phyloP scores from a whole-genome alignment of 1,284 basidiomycete species.

The Rhizopogon parksii region DNA sequence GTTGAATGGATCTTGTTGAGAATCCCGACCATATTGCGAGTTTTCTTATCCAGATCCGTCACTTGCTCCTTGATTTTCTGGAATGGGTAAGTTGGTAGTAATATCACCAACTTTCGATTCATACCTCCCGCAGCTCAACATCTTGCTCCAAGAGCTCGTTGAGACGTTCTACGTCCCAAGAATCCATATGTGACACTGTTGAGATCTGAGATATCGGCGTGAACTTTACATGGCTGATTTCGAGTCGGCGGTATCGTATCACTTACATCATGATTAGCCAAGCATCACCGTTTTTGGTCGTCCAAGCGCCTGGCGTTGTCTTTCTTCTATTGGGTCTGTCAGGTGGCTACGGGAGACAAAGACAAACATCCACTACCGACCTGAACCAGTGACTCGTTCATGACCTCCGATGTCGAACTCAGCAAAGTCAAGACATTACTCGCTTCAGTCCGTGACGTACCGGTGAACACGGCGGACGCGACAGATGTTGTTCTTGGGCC shows the following conservation, averaged over 20 bases:
- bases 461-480: conserved; percentile 41
- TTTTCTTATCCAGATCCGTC: conserved; percentile 65
- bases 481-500: conserved; percentile 46
- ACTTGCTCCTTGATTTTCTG: conserved; percentile 76
- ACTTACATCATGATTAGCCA: too few relatives aligned
- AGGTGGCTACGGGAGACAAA: background rate
- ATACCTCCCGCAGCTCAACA: conserved; percentile 45
- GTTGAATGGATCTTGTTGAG: conserved; percentile 76
- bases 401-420: conserved; percentile 21
- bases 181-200: conserved; percentile 41
- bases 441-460: conserved; percentile 45
- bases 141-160: conserved; percentile 49
- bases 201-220: background rate
- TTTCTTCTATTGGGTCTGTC: too few relatives aligned
- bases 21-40: conserved; percentile 55
- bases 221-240: too few relatives aligned
- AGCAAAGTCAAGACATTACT: conserved; percentile 41
- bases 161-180: conserved; percentile 45
- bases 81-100: conserved; percentile 3
- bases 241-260: too few relatives aligned
- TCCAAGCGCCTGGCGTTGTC: too few relatives aligned
- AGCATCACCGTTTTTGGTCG: background rate
- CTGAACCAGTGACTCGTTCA: conserved; percentile 15
- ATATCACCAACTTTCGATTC: conserved; percentile 8
- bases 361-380: background rate